Evolutionary conservation across 441 rosid genomes (phyloP).

Genomic region (Dalechampia spathulata): DNA sequence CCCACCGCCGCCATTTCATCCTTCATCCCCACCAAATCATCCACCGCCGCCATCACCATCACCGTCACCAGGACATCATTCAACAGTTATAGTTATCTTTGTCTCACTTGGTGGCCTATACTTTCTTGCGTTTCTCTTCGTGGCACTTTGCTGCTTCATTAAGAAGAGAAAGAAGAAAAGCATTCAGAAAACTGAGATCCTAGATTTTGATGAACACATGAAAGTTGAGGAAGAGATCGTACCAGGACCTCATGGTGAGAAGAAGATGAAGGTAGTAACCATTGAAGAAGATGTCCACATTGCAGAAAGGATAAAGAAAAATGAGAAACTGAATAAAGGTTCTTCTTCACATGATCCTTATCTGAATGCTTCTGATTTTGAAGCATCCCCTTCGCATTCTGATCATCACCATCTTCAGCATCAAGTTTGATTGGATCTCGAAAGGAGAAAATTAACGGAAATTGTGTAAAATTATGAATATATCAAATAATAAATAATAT

Average conservation of each 20-base stretch:
- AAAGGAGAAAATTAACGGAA: too few species aligned
- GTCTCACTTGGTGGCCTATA: constrained; percentile 66
- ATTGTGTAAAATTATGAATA: too few species aligned
- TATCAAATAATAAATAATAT: too few species aligned
- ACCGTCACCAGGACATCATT: constrained; percentile 42
- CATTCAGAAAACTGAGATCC: constrained; percentile 32
- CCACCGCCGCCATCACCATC: constrained; percentile 29
- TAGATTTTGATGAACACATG: constrained; percentile 50
- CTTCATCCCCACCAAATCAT: constrained; percentile 10
- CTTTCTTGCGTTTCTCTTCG: constrained; percentile 57
- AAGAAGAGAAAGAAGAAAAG: constrained; percentile 50
- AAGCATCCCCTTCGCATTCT: constrained; percentile 20
- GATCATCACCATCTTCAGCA: constrained; percentile 24
- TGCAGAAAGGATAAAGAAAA: constrained; percentile 34
- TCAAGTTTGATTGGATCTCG: constrained; percentile 26
- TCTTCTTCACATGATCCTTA: constrained; percentile 22
- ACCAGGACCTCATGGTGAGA: constrained; percentile 53
- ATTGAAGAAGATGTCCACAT: constrained; percentile 64
- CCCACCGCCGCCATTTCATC: constrained; percentile 14
- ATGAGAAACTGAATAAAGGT: constrained; percentile 16
- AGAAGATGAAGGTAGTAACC: constrained; percentile 27
- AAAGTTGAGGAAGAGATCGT: constrained; percentile 54
- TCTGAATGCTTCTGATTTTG: constrained; percentile 14
- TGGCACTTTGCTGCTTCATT: constrained; percentile 52
- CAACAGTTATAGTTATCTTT: constrained; percentile 46